phyloP scores from a whole-genome alignment of 306 rosid genomes.

The Malus sylvestris region DNA sequence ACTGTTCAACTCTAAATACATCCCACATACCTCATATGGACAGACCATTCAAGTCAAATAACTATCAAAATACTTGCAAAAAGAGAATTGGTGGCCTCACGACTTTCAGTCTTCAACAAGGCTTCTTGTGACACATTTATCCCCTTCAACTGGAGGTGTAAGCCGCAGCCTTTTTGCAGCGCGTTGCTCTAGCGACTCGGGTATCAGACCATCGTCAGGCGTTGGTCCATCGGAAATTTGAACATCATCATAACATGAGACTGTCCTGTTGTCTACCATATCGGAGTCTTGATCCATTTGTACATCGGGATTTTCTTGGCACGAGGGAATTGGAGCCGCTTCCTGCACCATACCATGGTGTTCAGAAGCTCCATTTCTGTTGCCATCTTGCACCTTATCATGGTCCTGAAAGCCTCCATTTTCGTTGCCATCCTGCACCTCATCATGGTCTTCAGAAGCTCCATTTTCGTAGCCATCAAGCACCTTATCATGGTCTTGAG shows the following conservation, averaged over 20 bases:
- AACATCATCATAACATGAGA: slow-evolving; percentile 19
- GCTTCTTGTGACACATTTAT: neutral
- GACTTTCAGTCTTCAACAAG: neutral
- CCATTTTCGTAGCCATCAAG: slow-evolving; percentile 7
- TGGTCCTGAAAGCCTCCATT: slow-evolving; percentile 21
- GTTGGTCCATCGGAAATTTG: neutral
- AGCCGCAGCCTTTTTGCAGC: slow-evolving; percentile 47
- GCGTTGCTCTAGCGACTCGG: slow-evolving; percentile 33
- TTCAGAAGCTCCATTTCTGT: slow-evolving; percentile 16
- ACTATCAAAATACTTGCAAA: neutral
- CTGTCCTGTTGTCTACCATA: slow-evolving; percentile 11
- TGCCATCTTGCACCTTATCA: slow-evolving; percentile 9
- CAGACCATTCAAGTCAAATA: neutral
- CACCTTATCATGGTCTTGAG: slow-evolving; percentile 13
- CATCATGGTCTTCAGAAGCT: neutral
- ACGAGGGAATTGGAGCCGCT: slow-evolving; percentile 4
- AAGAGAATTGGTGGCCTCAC: neutral
- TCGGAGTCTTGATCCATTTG: slow-evolving; percentile 8
- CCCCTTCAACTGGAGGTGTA: slow-evolving; percentile 15
- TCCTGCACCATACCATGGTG: slow-evolving; percentile 7
- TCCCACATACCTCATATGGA: neutral
- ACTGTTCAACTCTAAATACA: neutral
- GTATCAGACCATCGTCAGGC: slow-evolving; percentile 12
- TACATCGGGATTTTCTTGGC: slow-evolving; percentile 19
- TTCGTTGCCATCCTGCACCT: neutral